Conservation (phyloP, 371 early-diverging fungal species). For the Zychaea mexicana region DNA sequence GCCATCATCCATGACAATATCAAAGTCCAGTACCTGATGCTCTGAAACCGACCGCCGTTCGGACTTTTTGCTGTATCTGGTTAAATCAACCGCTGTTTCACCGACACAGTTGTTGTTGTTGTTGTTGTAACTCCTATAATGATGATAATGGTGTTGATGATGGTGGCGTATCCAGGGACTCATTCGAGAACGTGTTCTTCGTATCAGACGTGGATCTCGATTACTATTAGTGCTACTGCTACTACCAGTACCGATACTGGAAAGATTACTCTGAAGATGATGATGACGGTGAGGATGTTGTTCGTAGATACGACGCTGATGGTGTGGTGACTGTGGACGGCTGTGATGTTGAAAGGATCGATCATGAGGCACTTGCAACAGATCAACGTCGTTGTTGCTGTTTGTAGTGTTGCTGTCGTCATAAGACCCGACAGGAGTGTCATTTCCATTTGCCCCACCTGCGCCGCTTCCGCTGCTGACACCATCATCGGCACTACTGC, state of each 20-base stretch:
- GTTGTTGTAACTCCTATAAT: background rate
- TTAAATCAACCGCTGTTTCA: conserved; percentile 14
- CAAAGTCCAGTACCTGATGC: conserved; percentile 11
- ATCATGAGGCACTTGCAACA: background rate
- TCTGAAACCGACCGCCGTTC: background rate
- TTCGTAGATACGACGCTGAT: too few relatives aligned
- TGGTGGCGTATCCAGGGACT: background rate
- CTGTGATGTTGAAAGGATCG: background rate
- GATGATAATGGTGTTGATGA: background rate
- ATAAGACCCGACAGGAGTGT: background rate
- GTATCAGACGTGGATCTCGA: background rate
- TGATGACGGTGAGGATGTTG: background rate
- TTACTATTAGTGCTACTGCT: conserved; percentile 4
- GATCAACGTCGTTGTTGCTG: background rate
- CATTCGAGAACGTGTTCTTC: background rate
- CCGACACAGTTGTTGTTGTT: background rate
- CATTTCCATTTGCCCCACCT: too few relatives aligned
- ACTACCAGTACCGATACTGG: background rate
- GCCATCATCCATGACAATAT: conserved; percentile 22
- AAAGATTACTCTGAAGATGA: too few relatives aligned
- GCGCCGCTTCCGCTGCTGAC: background rate
- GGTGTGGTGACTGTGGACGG: too few relatives aligned
- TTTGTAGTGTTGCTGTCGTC: background rate
- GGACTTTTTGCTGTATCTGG: background rate
- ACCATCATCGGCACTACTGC: background rate